Evolutionary conservation across 306 rosid species (phyloP).

Genomic region (Inga leiocalycina): DNA sequence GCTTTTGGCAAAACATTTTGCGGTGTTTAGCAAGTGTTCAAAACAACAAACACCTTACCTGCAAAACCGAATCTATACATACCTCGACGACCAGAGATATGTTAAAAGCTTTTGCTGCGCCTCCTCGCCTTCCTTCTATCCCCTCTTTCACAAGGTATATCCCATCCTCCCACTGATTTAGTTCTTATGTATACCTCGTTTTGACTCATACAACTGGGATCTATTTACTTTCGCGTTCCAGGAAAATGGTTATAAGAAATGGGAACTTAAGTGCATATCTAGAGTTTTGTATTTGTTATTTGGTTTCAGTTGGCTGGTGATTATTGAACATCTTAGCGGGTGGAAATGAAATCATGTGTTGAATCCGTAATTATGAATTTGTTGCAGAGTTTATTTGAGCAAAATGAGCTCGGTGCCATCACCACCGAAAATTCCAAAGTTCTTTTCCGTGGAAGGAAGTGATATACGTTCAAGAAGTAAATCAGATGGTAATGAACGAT

Average conservation of each 20-base stretch:
- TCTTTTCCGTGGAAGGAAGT: slow-evolving; percentile 60
- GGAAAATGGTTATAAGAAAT: background rate
- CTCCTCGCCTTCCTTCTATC: slow-evolving; percentile 25
- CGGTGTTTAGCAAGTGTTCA: background rate
- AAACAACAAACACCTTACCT: slow-evolving; percentile 3
- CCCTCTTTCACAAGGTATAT: slow-evolving; percentile 24
- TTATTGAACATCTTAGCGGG: background rate
- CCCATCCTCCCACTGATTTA: background rate
- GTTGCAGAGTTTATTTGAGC: slow-evolving; percentile 36
- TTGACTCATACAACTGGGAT: background rate
- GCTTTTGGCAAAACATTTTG: background rate
- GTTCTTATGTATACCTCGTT: background rate
- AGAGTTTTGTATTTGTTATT: background rate
- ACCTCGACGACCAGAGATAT: background rate
- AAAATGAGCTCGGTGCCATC: slow-evolving; percentile 61
- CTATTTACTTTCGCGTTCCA: background rate
- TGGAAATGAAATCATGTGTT: background rate
- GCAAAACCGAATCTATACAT: background rate
- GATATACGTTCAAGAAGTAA: slow-evolving; percentile 50
- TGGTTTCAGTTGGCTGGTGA: background rate
- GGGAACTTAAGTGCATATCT: background rate
- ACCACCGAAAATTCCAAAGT: slow-evolving; percentile 44
- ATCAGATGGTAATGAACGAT: slow-evolving; percentile 53
- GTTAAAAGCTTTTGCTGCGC: slow-evolving; percentile 38
- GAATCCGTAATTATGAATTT: background rate